Base-by-base conservation (phyloP, 768 basidiomycete species). In the Mycena polygramma region DNA sequence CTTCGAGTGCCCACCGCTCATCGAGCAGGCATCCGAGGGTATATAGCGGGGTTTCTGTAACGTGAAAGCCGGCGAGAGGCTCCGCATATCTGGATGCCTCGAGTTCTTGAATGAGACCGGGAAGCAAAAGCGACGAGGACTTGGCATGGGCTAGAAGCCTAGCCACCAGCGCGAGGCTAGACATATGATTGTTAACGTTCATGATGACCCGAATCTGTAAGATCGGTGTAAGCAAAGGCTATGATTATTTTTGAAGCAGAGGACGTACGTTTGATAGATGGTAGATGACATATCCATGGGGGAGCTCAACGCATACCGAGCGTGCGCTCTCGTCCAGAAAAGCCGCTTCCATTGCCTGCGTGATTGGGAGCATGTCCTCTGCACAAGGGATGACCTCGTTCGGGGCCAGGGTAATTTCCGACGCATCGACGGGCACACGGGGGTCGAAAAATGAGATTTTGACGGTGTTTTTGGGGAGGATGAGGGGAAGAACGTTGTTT, bases 11-110 rank as follows among this genome's bases (percentile, higher is more conserved):
- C 61, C 61, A 62, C 26, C 35, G 61, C 36, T 62, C 61, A 24
- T 62, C 17, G 48, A 62, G 49, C 36, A 62, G 41, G 36, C 61
- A 62, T 7, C 48, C 51, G 26, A 62, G 61, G n/a, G 22, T 11
- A 41, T 37, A 52, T 7, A 62, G 11, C 1, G 48, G 61, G 5
- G n/a, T 17, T 17, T 52, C 48, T 17, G 61, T 62, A 13, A 62
- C 51, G 19, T n/a, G 13, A 22, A 61, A 61, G 30, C 59, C 59
- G 9, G 59, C 26, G 4, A 61, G 7, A 13, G 59, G 59, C 14
- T 61, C 59, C 15, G 7, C 7, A 14, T 48, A 20, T 30, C 19
- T n/a, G 24, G 17, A 35, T 5, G 17, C 26, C 19, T 30, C n/a
- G 5, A 60, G 30, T 7, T 37, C 59, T 6, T 60, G 15, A 13